These are phyloP conservation scores for Clohesyomyces aquaticus DNA, from an alignment of 495 filamentous ascomycete genomes.

Conservation along the genomic window DNA sequence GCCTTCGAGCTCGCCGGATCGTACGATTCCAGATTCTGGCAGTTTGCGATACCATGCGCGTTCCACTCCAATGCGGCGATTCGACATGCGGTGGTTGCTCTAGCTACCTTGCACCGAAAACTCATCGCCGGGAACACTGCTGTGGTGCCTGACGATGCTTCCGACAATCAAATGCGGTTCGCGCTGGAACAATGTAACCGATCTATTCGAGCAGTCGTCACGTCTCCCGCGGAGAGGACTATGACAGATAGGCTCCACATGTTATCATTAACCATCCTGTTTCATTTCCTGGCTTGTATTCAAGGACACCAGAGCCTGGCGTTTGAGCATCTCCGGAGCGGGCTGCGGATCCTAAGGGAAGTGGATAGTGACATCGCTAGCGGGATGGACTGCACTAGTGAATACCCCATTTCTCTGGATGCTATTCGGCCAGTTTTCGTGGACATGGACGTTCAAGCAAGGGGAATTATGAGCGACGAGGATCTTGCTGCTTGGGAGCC, in stretches of 20 bases:
- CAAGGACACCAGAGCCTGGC: conserved; percentile 35
- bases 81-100: conserved; percentile 50
- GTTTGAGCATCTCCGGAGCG: conserved; percentile 34
- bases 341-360: conserved; percentile 30
- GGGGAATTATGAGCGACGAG: conserved; percentile 30
- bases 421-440: conserved; percentile 29
- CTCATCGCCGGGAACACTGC: conserved; percentile 13
- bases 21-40: conserved; percentile 52
- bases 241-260: conserved; percentile 27
- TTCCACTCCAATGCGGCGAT: conserved; percentile 49
- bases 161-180: conserved; percentile 30
- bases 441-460: conserved; percentile 28
- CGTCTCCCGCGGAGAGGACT: conserved; percentile 4
- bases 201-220: conserved; percentile 29
- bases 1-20: conserved; percentile 48
- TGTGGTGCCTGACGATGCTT: conserved; percentile 31
- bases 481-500: conserved; percentile 23
- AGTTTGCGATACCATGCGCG: conserved; percentile 48
- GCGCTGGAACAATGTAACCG: conserved; percentile 34
- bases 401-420: conserved; percentile 26
- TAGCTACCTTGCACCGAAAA: conserved; percentile 46
- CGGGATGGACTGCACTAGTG: neutral
- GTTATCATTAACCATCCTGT: conserved; percentile 29
- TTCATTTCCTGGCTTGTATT: conserved; percentile 31
- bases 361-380: conserved; percentile 10